Base-by-base conservation (phyloP, 108 stramenopile species). In the Pseudonitzschia multistriata region DNA sequence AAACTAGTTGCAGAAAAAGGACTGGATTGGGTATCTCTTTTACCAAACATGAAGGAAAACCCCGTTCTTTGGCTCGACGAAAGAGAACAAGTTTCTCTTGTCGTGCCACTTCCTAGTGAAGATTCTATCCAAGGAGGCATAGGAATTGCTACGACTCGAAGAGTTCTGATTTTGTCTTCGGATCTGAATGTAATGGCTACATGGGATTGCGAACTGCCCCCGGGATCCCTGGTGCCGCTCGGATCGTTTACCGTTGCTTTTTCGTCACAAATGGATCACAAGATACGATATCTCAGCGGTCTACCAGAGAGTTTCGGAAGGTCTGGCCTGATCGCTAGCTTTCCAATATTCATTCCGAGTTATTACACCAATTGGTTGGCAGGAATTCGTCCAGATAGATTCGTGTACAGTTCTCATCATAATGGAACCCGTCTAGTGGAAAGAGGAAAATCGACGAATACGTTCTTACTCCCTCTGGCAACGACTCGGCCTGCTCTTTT, bases 201-300 rank as follows among this genome's bases (percentile, higher is more conserved):
- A 63, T 49, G 70, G 11, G 67, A 77, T 11, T 71, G 67, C 27
- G 42, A 36, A 36, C 21, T 80, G 10, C 68, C 86, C 34, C 78
- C 79, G 45, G 47, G 73, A 17, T 74, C 79, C 3, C 61, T 95
- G 37, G 78, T 79, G 35, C 85, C 89, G 3, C 21, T 95, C 47
- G 94, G 94, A 21, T 89, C 91, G 10, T 87, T 80, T 49, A 85
- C 90, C 34, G 87, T 91, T 33, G 87, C 85, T n/a, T 95, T 86
- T 63, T 63, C 66, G 53, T 73, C 75, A 7, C 66, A 83, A 22
- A 66, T 63, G 34, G 70, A 79, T 62, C 68, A 64, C 67, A 79
- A 66, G 40, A 57, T 90, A 36, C 78, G 79, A 67, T 92, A 92
- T 72, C 70, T 92, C 21, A 89, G 84, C 19, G 91, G 90, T 53